Conservation (phyloP, 139 green algal genomes). For the Nannochloris sp. region DNA sequence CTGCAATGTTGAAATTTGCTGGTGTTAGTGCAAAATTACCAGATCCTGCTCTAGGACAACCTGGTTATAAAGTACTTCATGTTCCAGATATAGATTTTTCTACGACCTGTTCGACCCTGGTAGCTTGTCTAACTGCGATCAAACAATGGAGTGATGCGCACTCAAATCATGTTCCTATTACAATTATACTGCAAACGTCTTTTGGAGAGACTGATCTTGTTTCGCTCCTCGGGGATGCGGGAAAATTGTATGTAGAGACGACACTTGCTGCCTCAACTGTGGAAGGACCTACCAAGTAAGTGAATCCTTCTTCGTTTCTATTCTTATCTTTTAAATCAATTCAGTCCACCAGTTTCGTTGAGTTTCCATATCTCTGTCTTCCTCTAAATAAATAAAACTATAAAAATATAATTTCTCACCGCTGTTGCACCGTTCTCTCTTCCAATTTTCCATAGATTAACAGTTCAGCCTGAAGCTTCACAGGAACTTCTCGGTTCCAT, state of each 20-base stretch:
- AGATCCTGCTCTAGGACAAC: constrained; percentile 4
- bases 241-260: background rate
- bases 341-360: too few species aligned
- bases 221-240: background rate
- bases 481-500: background rate
- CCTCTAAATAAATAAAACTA: too few species aligned
- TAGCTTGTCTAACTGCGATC: constrained; percentile 17
- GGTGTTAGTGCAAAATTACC: constrained; percentile 3
- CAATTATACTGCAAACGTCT: background rate
- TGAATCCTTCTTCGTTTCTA: background rate
- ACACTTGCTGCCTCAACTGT: background rate
- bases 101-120: constrained; percentile 16
- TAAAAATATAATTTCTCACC: too few species aligned
- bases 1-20: constrained; percentile 14
- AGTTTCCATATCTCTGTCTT: too few species aligned
- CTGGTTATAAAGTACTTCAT: constrained; percentile 31
- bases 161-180: constrained; percentile 27
- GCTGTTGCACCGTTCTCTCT: background rate
- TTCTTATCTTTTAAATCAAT: background rate
- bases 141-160: constrained; percentile 14
- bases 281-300: background rate
- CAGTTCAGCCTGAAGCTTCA: background rate
- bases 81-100: constrained; percentile 32
- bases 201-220: background rate
- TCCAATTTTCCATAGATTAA: background rate